A percentile compares a stretch with the other conserved stretches of the same genome.
phyloP scores from a whole-genome alignment of 106 monocot species.

The Platanthera zijinensis region DNA sequence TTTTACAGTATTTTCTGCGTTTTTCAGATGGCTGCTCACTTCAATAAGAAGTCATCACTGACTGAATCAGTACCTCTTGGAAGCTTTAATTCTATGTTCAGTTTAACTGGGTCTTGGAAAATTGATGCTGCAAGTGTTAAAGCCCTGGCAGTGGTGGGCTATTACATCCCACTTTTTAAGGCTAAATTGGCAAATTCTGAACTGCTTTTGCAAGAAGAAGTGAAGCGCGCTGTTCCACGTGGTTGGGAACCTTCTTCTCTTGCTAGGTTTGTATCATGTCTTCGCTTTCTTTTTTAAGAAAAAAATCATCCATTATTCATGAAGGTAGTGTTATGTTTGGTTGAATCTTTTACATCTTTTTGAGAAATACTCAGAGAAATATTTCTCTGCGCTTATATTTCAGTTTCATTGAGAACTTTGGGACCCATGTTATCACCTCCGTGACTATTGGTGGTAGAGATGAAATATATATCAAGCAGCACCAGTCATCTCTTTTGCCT shows the following conservation, averaged over 20 bases:
- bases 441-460: slow-evolving; percentile 96
- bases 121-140: slow-evolving; percentile 59
- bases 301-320: neutral
- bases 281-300: neutral
- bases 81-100: slow-evolving; percentile 89
- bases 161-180: slow-evolving; percentile 53
- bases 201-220: slow-evolving; percentile 42
- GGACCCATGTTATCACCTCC: slow-evolving; percentile 85
- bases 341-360: neutral
- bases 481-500: slow-evolving; percentile 66
- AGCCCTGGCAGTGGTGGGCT: slow-evolving; percentile 66
- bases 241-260: slow-evolving; percentile 79
- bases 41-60: slow-evolving; percentile 66
- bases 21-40: slow-evolving; percentile 76
- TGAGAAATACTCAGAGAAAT: neutral
- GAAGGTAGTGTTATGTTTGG: neutral
- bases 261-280: slow-evolving; percentile 54
- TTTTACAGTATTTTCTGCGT: neutral
- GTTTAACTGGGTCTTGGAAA: slow-evolving; percentile 73
- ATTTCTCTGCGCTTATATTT: neutral
- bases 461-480: slow-evolving; percentile 87
- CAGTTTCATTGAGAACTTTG: slow-evolving; percentile 96
- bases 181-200: slow-evolving; percentile 33
- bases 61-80: slow-evolving; percentile 60
- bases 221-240: slow-evolving; percentile 54